Evolutionary conservation across 345 rosid genomes (phyloP), one percentile per base, ranked within the genome.

Genomic region (Xanthoceras sorbifolium): DNA sequence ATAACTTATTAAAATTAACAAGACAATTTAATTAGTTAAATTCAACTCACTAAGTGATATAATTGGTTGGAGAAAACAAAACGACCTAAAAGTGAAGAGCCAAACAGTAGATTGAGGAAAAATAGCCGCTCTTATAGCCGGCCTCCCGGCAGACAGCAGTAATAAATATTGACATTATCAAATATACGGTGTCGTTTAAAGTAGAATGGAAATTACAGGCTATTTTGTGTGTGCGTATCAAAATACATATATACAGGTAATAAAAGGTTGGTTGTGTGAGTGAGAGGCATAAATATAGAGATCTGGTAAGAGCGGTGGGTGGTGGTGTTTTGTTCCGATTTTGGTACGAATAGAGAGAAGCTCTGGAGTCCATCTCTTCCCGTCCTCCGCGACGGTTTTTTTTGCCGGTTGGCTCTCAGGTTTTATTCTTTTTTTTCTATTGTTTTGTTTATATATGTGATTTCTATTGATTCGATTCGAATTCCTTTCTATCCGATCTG

Each of bases 331-430:
- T 42, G 61, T 50, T 28, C 42, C 25, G 67, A 46, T 28, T 60
- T 50, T 31, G 7, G 52, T 59, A 25, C 77, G 68, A 64, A 67
- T 78, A 75, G 76, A 73, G 62, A 79, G 88, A 82, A 86, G 85
- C 89, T 84, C 87, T 88, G 92, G 94, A 88, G 90, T 86, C 91
- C 72, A 66, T 75, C 81, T 78, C 76, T 80, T 81, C 73, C 92
- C 98, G 92, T 91, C 92, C 90, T 82, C 79, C 74, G 90, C 87
- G 94, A 82, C 97, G 96, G 92, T 89, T 81, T 81, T 81, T 87
- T 57, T 82, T 87, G 93, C 98, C 91, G 87, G 67, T 89, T 87
- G 82, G 85, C 82, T 90, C 72, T 87, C 89, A 82, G 94, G 95
- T 94, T 38, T 34, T 26, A 15, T 22, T 54, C 52, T 34, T 9